These are phyloP conservation scores for Nakazawaea laoshanensis DNA, from an alignment of 805 yeast genomes.

Conservation along the genomic window DNA sequence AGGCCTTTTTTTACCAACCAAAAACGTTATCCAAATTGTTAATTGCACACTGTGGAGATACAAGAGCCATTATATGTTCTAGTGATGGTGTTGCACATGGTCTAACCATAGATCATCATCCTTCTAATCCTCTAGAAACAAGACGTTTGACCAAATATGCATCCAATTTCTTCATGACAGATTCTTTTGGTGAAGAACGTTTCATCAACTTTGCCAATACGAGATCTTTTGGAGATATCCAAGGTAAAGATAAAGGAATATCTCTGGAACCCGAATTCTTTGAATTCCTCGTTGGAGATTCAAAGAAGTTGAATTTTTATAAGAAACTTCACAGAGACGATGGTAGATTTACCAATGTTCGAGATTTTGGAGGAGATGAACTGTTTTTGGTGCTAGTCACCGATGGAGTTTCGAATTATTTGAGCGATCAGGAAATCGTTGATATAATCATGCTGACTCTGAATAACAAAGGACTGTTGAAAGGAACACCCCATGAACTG, in stretches of 20 bases:
- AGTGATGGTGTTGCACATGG: slow-evolving; percentile 70
- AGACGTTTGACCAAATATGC: slow-evolving; percentile 58
- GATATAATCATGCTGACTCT: slow-evolving; percentile 73
- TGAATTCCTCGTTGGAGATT: slow-evolving; percentile 61
- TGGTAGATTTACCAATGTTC: slow-evolving; percentile 13
- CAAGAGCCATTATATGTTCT: slow-evolving; percentile 82
- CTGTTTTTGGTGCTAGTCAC: slow-evolving; percentile 74
- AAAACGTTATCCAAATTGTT: slow-evolving; percentile 57
- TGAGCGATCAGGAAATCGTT: slow-evolving; percentile 85
- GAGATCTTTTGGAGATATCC: slow-evolving; percentile 84
- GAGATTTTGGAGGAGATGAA: slow-evolving; percentile 72
- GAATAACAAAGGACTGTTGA: slow-evolving; percentile 52
- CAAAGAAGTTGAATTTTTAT: slow-evolving; percentile 26
- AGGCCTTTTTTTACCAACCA: slow-evolving; percentile 53
- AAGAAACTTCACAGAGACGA: slow-evolving; percentile 16
- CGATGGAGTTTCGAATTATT: slow-evolving; percentile 79
- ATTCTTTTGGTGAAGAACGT: slow-evolving; percentile 89
- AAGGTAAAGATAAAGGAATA: slow-evolving; percentile 76
- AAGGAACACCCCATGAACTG: slow-evolving; percentile 78
- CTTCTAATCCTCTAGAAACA: slow-evolving; percentile 73
- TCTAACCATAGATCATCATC: slow-evolving; percentile 78
- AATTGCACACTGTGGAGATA: slow-evolving; percentile 90
- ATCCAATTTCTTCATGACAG: slow-evolving; percentile 63
- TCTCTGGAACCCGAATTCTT: slow-evolving; percentile 87
- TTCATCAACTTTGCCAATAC: slow-evolving; percentile 81